Evolutionary conservation across 352 stramenopile species (phyloP), one percentile per base, ranked within the genome.

Genomic region (Plasmopara muralis): DNA sequence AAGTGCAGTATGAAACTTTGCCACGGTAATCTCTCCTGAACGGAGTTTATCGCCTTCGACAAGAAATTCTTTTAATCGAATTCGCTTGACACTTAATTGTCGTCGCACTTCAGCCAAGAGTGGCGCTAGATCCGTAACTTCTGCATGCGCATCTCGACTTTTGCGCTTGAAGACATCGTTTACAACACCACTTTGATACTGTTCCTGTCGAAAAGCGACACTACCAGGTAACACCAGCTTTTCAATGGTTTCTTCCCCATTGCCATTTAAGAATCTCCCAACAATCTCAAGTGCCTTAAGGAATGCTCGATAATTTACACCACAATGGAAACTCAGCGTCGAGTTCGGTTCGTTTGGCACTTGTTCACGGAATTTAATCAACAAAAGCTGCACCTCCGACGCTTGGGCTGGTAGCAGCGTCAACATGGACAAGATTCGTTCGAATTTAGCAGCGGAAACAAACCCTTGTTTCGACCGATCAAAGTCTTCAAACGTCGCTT

Each of bases 301-400:
- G 43, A 88, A 91, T 7, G 83, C 80, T 28, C 83, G 80, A 51
- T 93, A 93, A 57, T 91, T 91, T 40, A 90, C 82, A 29, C 89
- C 82, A 46, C 82, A 86, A 30, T 87, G 78, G 15, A 77, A 87
- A 35, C 73, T 89, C 38, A 89, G 53, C 9, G 75, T 83, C 13
- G 57, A 53, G 6, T 57, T 71, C 3, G 49, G 68, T 7, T 65
- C 69, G 6, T 69, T 76, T 2, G 64, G 64, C 13, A 52, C 68
- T 43, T 82, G 70, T 52, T 93, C 83, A 18, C 72, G 70, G 45
- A 93, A 93, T 45, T 93, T 93, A 64, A 88, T 76, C 6, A 78
- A 34, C 10, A 93, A 33, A 15, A 89, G 50, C 7, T 78, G 75
- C 9, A 64, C 59, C 1, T 80, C 72, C 0, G 61, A 35, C 4